These are phyloP conservation scores for Fusarium oxysporum DNA, from an alignment of 2,329 filamentous ascomycete genomes.

Conservation along the genomic window DNA sequence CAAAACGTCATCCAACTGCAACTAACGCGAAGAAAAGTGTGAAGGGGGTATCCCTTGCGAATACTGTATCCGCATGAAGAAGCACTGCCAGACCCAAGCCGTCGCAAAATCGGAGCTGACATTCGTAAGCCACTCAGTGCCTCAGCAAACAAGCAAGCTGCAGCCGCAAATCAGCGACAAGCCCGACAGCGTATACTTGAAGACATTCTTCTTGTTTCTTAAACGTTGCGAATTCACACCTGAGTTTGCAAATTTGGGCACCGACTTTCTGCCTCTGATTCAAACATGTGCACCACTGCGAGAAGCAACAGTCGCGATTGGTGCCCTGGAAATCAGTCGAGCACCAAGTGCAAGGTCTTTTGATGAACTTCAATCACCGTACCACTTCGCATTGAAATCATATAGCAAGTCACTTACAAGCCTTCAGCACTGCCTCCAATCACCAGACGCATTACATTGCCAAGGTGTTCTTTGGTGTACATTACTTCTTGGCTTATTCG, in stretches of 20 bases:
- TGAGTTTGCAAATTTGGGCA: conserved; percentile 1
- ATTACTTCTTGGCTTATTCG: conserved; percentile 45
- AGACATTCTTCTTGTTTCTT: conserved; percentile 35
- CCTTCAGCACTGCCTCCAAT: conserved; percentile 22
- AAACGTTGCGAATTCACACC: conserved; percentile 35
- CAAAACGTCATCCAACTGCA: rapidly evolving
- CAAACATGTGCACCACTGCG: conserved; percentile 22
- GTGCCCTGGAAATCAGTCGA: conserved; percentile 44
- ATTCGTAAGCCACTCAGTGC: conserved; percentile 21
- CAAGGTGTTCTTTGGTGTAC: conserved; percentile 43
- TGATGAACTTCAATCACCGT: not conserved
- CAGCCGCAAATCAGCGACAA: not conserved
- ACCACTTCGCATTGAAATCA: conserved; percentile 18
- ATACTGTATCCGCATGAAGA: conserved; percentile 43
- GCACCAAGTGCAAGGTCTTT: not conserved
- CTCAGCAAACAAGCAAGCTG: too few relatives aligned
- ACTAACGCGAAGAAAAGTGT: conserved; percentile 30
- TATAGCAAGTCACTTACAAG: conserved; percentile 37
- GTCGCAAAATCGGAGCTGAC: not conserved
- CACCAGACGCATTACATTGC: not conserved
- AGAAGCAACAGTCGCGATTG: conserved; percentile 40
- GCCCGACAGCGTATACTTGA: conserved; percentile 5
- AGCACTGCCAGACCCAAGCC: conserved; percentile 35
- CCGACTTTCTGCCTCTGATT: conserved; percentile 35
- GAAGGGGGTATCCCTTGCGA: conserved; percentile 42